A percentile compares a stretch with the other conserved stretches of the same genome.
These are phyloP conservation scores for Fragosphaeria purpurea DNA, from an alignment of 2,329 filamentous ascomycete genomes.

Conservation along the genomic window DNA sequence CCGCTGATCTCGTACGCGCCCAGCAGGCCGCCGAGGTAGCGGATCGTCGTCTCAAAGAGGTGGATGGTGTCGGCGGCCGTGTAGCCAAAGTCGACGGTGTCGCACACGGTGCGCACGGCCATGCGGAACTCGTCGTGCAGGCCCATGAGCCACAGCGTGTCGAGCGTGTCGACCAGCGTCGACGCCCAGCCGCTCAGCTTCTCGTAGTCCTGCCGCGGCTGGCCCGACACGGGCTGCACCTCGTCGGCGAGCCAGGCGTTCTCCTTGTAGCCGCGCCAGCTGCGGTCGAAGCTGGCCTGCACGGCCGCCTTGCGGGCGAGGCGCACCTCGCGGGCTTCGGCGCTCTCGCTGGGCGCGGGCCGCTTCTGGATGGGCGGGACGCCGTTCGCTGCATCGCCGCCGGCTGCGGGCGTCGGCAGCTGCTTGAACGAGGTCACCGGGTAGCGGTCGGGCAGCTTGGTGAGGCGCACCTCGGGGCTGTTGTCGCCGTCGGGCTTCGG, in stretches of 20 bases:
- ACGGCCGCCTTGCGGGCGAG: constrained; percentile 33
- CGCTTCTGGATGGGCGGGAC: constrained; percentile 54
- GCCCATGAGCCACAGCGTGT: constrained; percentile 66
- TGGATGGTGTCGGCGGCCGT: constrained; percentile 44
- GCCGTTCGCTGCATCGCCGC: constrained; percentile 23
- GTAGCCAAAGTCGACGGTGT: constrained; percentile 50
- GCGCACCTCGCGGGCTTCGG: constrained; percentile 23
- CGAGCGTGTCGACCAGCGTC: constrained; percentile 56
- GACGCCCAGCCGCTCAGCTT: constrained; percentile 51
- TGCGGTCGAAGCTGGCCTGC: constrained; percentile 40
- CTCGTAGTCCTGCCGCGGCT: constrained; percentile 42
- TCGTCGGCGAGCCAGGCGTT: constrained; percentile 57
- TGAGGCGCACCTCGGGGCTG: constrained; percentile 11
- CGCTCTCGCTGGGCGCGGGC: constrained; percentile 36
- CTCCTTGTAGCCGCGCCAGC: constrained; percentile 51
- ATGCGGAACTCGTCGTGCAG: constrained; percentile 54
- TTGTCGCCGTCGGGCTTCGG: neutral
- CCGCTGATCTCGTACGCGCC: constrained; percentile 60
- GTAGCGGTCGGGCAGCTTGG: constrained; percentile 25
- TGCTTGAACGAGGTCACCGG: constrained; percentile 21
- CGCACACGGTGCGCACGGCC: constrained; percentile 44
- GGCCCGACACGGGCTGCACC: constrained; percentile 45
- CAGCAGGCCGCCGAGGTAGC: constrained; percentile 59
- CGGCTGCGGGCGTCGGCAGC: constrained; percentile 27
- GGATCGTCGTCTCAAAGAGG: constrained; percentile 61